Evolutionary conservation across 306 rosid genomes (phyloP).

Genomic region (Astragalus glycyphyllos): DNA sequence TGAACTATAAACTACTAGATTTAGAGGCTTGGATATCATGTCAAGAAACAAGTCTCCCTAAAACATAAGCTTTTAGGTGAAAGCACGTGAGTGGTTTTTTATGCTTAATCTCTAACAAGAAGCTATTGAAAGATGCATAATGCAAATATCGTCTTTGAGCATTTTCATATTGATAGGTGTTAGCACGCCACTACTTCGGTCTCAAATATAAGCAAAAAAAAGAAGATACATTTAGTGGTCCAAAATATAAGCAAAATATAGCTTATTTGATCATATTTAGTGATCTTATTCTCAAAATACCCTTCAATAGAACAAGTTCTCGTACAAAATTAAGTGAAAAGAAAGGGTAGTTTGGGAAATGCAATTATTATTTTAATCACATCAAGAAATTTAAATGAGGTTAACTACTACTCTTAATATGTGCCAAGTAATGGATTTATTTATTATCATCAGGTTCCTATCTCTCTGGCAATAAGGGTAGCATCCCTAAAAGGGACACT

Average conservation of each 20-base stretch:
- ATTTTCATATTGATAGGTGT: constrained; percentile 31
- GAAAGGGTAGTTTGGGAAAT: too few species aligned
- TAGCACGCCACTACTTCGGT: too few species aligned
- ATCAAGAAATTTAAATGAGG: too few species aligned
- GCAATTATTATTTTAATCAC: too few species aligned
- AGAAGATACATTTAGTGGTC: too few species aligned
- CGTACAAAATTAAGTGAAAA: too few species aligned
- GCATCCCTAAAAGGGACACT: constrained; percentile 86
- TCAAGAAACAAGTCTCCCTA: neutral
- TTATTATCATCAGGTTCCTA: constrained; percentile 72
- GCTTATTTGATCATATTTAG: too few species aligned
- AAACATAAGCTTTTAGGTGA: constrained; percentile 5
- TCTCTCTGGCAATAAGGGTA: constrained; percentile 77
- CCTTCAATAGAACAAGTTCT: too few species aligned
- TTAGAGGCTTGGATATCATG: neutral
- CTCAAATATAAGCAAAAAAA: too few species aligned
- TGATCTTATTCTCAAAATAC: too few species aligned
- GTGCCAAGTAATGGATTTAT: constrained; percentile 43
- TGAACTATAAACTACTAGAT: constrained; percentile 7
- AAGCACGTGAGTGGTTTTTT: neutral
- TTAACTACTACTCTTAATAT: too few species aligned
- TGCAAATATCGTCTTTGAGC: constrained; percentile 23
- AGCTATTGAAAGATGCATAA: neutral
- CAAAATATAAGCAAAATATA: too few species aligned
- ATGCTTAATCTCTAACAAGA: constrained; percentile 20